phyloP scores from a whole-genome alignment of 805 yeast genomes.

The Candida andamanensis region DNA sequence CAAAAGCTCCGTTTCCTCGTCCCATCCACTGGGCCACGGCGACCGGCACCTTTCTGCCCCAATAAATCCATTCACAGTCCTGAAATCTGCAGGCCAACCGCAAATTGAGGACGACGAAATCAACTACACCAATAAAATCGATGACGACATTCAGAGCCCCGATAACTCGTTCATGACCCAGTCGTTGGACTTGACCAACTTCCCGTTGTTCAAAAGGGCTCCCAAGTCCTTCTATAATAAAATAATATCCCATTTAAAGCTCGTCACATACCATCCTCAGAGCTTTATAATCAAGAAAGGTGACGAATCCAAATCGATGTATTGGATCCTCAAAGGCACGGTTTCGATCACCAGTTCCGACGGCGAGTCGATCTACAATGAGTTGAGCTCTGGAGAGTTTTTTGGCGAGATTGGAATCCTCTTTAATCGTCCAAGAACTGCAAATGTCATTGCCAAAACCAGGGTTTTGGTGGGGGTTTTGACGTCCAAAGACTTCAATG shows the following conservation, averaged over 20 bases:
- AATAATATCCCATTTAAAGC: conserved; percentile 51
- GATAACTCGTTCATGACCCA: conserved; percentile 16
- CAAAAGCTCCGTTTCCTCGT: too few species aligned
- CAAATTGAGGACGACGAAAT: conserved; percentile 3
- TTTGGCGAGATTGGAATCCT: conserved; percentile 79
- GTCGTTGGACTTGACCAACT: conserved; percentile 19
- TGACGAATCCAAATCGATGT: conserved; percentile 71
- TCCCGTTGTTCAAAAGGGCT: conserved; percentile 62
- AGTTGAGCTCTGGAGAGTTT: conserved; percentile 60
- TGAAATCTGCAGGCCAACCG: too few species aligned
- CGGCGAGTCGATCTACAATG: conserved; percentile 72
- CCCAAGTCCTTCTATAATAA: conserved; percentile 60
- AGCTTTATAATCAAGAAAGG: conserved; percentile 67
- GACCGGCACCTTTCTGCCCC: too few species aligned
- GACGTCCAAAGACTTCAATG: conserved; percentile 56
- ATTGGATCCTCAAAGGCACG: conserved; percentile 72
- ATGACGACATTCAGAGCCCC: conserved; percentile 9
- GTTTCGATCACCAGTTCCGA: conserved; percentile 75
- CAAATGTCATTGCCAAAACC: conserved; percentile 68
- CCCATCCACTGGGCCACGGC: too few species aligned
- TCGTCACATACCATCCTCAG: conserved; percentile 62
- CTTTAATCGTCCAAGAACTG: conserved; percentile 72
- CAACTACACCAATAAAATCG: conserved; percentile 8
- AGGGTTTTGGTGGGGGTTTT: conserved; percentile 64
- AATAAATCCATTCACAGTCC: too few species aligned